Evolutionary conservation across 1,284 basidiomycete species (phyloP).

Genomic region (Termitomyces sp.): DNA sequence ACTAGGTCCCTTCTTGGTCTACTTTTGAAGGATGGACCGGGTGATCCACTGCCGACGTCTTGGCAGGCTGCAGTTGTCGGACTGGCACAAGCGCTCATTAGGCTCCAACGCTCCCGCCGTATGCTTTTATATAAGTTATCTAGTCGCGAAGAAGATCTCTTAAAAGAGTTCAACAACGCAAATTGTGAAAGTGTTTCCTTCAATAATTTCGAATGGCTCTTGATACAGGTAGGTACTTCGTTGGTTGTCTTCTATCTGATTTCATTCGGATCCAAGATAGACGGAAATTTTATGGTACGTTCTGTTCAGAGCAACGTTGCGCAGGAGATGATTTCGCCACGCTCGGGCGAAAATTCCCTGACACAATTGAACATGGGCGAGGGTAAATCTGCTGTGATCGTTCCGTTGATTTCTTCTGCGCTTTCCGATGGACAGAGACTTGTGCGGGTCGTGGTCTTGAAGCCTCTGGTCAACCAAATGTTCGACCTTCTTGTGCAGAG

Average conservation of each 20-base stretch:
- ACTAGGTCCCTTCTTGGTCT: slow-evolving; percentile 20
- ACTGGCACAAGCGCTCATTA: slow-evolving; percentile 24
- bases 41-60: not conserved
- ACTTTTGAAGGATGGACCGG: slow-evolving; percentile 8
- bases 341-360: slow-evolving; percentile 26
- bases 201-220: slow-evolving; percentile 36
- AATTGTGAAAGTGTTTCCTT: slow-evolving; percentile 17
- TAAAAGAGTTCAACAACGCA: slow-evolving; percentile 30
- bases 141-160: slow-evolving; percentile 24
- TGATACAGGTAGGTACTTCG: slow-evolving; percentile 36
- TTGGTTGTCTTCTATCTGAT: not conserved
- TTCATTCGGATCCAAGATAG: slow-evolving; percentile 28
- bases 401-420: slow-evolving; percentile 35
- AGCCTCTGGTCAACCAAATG: slow-evolving; percentile 32
- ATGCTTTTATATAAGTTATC: slow-evolving; percentile 18
- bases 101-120: slow-evolving; percentile 31
- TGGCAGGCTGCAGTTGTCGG: slow-evolving; percentile 27
- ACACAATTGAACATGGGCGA: slow-evolving; percentile 59
- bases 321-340: slow-evolving; percentile 43
- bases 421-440: slow-evolving; percentile 39
- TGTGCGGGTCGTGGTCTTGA: slow-evolving; percentile 45
- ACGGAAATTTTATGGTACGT: slow-evolving; percentile 37
- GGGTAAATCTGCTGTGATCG: slow-evolving; percentile 52
- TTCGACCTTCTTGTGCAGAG: slow-evolving; percentile 42
- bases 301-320: slow-evolving; percentile 37